A percentile compares a stretch with the other conserved stretches of the same genome.
Conservation (phyloP, 1,139 yeast species). For the Yamadazyma mexicana region DNA sequence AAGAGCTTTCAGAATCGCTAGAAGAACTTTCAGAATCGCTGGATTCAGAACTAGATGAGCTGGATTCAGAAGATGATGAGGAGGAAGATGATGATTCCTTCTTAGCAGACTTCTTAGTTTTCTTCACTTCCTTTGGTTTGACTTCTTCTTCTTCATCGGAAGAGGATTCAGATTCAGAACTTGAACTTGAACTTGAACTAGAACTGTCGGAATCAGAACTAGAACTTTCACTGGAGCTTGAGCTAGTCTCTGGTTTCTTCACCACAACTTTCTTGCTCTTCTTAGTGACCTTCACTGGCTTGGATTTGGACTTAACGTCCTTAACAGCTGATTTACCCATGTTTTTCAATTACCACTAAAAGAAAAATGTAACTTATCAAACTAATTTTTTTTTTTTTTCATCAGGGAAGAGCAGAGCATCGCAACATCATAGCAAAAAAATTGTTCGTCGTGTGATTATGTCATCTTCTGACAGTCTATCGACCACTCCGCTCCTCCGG, state of each 20-base stretch:
- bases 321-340: constrained; percentile 20
- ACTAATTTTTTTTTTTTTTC: not conserved
- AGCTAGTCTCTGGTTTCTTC: constrained; percentile 9
- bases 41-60: not conserved
- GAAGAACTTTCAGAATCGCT: constrained; percentile 7
- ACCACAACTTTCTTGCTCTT: constrained; percentile 10
- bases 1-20: constrained; percentile 7
- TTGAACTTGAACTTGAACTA: constrained; percentile 17
- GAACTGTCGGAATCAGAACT: constrained; percentile 4
- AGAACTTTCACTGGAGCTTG: constrained; percentile 5
- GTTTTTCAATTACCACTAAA: constrained; percentile 1
- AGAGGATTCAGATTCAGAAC: constrained; percentile 11
- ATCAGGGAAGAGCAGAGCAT: constrained; percentile 11
- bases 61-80: constrained; percentile 12
- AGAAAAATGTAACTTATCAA: not conserved
- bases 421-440: constrained; percentile 12
- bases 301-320: constrained; percentile 27
- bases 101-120: constrained; percentile 4
- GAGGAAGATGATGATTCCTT: constrained; percentile 13
- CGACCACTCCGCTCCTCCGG: constrained; percentile 3
- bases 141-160: constrained; percentile 14
- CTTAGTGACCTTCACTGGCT: constrained; percentile 14
- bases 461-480: not conserved
- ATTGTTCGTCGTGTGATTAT: not conserved
- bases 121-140: constrained; percentile 11